Percentiles rank a stretch among this genome's conserved stretches.
Conservation (phyloP, 2,329 filamentous ascomycete species). For the Alternaria angustiovoidea region DNA sequence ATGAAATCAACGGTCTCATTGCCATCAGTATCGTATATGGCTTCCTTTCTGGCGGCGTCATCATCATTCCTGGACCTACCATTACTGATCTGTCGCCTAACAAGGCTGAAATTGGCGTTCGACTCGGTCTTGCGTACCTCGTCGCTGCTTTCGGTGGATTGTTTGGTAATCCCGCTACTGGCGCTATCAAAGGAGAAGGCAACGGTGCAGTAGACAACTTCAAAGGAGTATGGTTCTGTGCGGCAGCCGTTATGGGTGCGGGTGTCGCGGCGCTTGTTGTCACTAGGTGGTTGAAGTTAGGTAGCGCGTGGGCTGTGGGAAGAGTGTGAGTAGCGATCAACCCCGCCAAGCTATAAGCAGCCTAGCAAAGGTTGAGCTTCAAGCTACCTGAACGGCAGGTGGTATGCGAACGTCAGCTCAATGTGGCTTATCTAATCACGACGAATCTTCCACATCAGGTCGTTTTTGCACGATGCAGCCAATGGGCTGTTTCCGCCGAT, state of each 20-base stretch:
- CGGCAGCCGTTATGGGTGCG: constrained; percentile 41
- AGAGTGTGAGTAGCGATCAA: not conserved
- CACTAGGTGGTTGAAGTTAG: constrained; percentile 27
- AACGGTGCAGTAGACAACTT: constrained; percentile 41
- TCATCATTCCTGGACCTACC: constrained; percentile 52
- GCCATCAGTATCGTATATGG: constrained; percentile 50
- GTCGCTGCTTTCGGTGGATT: constrained; percentile 59
- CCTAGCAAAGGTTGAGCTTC: not conserved
- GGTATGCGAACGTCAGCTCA: not conserved
- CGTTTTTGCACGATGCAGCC: not conserved
- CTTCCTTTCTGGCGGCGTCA: constrained; percentile 54
- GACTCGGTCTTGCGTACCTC: constrained; percentile 62
- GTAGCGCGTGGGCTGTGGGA: constrained; percentile 12
- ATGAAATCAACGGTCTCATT: constrained; percentile 41
- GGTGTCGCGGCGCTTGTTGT: constrained; percentile 23
- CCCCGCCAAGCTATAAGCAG: not conserved
- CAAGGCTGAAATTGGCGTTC: constrained; percentile 52
- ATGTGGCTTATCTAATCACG: not conserved
- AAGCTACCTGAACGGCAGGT: not conserved
- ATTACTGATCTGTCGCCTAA: constrained; percentile 50
- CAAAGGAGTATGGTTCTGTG: constrained; percentile 44
- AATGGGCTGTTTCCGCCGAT: not conserved
- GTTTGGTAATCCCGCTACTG: constrained; percentile 62
- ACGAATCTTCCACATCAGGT: not conserved
- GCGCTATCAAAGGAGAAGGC: constrained; percentile 56